Evolutionary conservation across 2,329 filamentous ascomycete species (phyloP), one percentile per base, ranked within the genome.

Genomic region (Leptographium lundbergii): DNA sequence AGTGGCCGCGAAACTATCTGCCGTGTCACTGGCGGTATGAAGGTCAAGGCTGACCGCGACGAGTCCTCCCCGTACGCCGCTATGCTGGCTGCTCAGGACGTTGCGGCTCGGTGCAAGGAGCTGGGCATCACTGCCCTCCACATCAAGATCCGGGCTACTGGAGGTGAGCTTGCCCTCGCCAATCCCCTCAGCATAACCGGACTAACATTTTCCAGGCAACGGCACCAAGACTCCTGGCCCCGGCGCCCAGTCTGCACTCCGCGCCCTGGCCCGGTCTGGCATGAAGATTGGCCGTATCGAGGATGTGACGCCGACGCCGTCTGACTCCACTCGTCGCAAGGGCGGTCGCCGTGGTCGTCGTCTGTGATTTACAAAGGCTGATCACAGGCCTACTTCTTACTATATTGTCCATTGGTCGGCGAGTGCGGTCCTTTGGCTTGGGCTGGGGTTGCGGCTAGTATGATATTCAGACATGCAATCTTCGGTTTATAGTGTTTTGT

Each of bases 281-380:
- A 99, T 99, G 95, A 95, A 92, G 84, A 99, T 99, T 72, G 94
- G 94, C 75, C 89, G 94, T 75, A 99, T 99, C 73, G 94, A 99
- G 88, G 94, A 99, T 77, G 94, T 99, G 67, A 99, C 95, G 71
- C 94, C 94, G 71, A 99, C 94, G 64, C 94, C 95, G 71, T 99
- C 94, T 78, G 94, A 99, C 81, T 96, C 90, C 77, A 99, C 94
- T 73, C 89, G 94, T 81, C 91, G 92, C 83, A 99, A 99, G 91
- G 94, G 94, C 83, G 94, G 94, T 96, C 91, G 94, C 81, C 92
- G 94, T 89, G 94, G 94, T 97, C 94, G 94, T 82, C 92, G 94
- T 96, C 89, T 99, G 79, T 99, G 82, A 89, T 57, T 45, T 6
- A 25, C 34, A 24, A 50, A 42, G 25, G 22, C 32, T 27, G 32